These are phyloP conservation scores for Agrocybe praecox DNA, from an alignment of 768 basidiomycete genomes.

Conservation along the genomic window DNA sequence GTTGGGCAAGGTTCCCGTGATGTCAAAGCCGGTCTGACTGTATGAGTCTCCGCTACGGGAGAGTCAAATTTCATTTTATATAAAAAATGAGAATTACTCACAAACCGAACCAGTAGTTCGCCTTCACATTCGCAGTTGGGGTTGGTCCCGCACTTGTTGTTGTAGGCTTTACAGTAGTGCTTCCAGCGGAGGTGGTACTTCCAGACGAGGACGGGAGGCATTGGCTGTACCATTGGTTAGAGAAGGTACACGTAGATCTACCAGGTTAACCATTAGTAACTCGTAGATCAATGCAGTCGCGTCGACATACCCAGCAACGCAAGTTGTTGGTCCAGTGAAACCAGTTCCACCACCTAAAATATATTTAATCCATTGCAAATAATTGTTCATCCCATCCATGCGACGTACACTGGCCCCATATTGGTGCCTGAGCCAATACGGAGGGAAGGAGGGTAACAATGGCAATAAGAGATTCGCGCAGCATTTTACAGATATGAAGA, in stretches of 20 bases:
- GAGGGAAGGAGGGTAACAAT: not conserved
- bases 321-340: not conserved
- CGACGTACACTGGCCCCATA: not conserved
- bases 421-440: constrained; percentile 1
- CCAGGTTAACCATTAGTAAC: not conserved
- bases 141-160: not conserved
- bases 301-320: not conserved
- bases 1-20: constrained; percentile 41
- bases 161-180: not conserved
- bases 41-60: constrained; percentile 60
- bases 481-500: not conserved
- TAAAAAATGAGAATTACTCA: constrained; percentile 22
- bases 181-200: not conserved
- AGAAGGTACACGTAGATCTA: not conserved
- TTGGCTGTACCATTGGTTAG: not conserved
- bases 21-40: constrained; percentile 55
- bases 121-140: constrained; percentile 1
- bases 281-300: not conserved
- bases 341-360: not conserved
- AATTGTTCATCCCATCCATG: too few relatives aligned
- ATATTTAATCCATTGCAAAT: not conserved
- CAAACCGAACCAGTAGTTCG: constrained; percentile 57
- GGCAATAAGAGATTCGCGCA: constrained; percentile 7
- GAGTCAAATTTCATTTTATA: not conserved
- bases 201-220: not conserved